A percentile compares a stretch with the other conserved stretches of the same genome.
These are phyloP conservation scores for Metarhizium anisopliae DNA, from an alignment of 2,329 filamentous ascomycete genomes.

Conservation along the genomic window DNA sequence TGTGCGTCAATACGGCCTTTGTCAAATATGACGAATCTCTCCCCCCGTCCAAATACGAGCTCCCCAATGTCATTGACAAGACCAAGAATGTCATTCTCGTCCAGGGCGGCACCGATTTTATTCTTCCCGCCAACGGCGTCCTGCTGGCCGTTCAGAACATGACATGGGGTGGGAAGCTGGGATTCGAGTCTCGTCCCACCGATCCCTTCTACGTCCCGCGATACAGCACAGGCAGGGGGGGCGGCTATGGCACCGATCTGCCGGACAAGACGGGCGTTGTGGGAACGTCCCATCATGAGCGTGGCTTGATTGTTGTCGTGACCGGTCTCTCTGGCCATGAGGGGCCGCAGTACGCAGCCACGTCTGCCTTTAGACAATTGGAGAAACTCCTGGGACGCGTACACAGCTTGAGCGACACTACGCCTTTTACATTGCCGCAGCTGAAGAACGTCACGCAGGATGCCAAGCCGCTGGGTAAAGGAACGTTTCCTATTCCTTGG, in stretches of 20 bases:
- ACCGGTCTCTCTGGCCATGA: constrained; percentile 60
- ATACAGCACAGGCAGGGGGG: constrained; percentile 18
- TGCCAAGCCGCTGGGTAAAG: constrained; percentile 12
- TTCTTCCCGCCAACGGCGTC: constrained; percentile 60
- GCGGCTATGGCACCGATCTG: constrained; percentile 30
- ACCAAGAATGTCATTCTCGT: constrained; percentile 66
- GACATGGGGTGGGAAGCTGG: constrained; percentile 65
- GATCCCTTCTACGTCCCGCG: constrained; percentile 59
- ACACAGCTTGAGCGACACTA: constrained; percentile 37
- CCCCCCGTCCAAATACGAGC: constrained; percentile 45
- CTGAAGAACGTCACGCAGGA: constrained; percentile 11
- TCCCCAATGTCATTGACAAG: constrained; percentile 64
- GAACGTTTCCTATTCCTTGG: constrained; percentile 14
- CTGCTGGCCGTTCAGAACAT: constrained; percentile 71
- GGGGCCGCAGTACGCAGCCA: constrained; percentile 59
- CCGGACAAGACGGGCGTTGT: constrained; percentile 56
- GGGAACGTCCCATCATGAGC: constrained; percentile 63
- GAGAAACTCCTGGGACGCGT: constrained; percentile 70
- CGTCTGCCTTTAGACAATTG: constrained; percentile 59
- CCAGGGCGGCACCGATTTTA: constrained; percentile 62
- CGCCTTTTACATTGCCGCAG: constrained; percentile 23
- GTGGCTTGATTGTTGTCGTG: constrained; percentile 63
- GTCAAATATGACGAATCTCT: constrained; percentile 13
- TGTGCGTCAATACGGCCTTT: constrained; percentile 9
- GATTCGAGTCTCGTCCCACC: constrained; percentile 53